Evolutionary conservation across 345 rosid genomes (phyloP).

Genomic region (Moricandia moricandioides): DNA sequence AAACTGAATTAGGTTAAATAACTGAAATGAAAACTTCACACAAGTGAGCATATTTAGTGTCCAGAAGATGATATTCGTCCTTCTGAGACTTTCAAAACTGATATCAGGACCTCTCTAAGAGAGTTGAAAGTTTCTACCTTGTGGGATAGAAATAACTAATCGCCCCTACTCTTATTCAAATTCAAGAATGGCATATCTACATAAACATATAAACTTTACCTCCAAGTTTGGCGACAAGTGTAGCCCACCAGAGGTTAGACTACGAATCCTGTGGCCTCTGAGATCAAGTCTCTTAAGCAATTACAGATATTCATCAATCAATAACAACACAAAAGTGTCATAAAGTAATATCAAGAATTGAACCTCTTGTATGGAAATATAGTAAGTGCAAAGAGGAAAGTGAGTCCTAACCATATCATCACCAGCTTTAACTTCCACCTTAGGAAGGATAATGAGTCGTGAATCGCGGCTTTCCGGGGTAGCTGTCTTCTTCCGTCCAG

Average conservation of each 20-base stretch:
- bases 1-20: background rate
- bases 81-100: background rate
- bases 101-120: background rate
- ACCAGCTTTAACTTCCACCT: slow-evolving; percentile 85
- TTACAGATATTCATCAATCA: slow-evolving; percentile 17
- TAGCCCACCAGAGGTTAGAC: slow-evolving; percentile 72
- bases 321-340: slow-evolving; percentile 12
- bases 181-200: slow-evolving; percentile 6
- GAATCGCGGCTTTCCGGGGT: slow-evolving; percentile 77
- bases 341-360: background rate
- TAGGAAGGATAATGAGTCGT: slow-evolving; percentile 83
- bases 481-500: slow-evolving; percentile 57
- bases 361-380: background rate
- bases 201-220: slow-evolving; percentile 43
- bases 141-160: background rate
- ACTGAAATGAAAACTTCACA: background rate
- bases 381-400: slow-evolving; percentile 10
- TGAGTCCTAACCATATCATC: slow-evolving; percentile 79
- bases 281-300: slow-evolving; percentile 83
- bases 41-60: background rate
- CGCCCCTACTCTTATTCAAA: slow-evolving; percentile 7
- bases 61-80: background rate
- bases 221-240: slow-evolving; percentile 83
- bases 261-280: slow-evolving; percentile 89
- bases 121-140: background rate